Conservation (phyloP, 768 basidiomycete species). For the Gelatoporia subvermispora region DNA sequence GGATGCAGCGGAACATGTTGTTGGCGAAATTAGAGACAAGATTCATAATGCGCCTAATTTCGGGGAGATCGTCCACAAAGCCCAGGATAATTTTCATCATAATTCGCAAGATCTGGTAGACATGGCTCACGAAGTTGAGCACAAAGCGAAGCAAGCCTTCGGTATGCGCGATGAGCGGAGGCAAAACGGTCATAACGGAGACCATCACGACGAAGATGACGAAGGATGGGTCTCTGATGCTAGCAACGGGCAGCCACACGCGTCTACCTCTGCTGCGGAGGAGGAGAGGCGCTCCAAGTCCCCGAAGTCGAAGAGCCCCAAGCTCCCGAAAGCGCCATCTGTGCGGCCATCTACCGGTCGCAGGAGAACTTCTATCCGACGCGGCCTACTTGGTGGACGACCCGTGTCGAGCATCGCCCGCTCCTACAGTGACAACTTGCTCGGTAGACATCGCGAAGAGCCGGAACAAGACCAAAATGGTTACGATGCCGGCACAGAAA, state of each 20-base stretch:
- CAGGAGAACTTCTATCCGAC: conserved; percentile 11
- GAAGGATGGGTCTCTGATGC: conserved; percentile 65
- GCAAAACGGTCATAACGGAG: neutral
- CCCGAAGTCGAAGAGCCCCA: conserved; percentile 16
- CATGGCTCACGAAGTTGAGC: conserved; percentile 10
- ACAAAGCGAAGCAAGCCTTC: conserved; percentile 11
- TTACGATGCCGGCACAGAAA: conserved; percentile 7
- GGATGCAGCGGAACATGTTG: conserved; percentile 21
- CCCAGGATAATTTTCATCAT: conserved; percentile 13
- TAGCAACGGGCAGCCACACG: conserved; percentile 23
- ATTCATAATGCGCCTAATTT: conserved; percentile 12
- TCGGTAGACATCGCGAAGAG: conserved; percentile 1
- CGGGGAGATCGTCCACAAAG: conserved; percentile 11
- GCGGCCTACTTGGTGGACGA: conserved; percentile 11
- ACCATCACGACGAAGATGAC: conserved; percentile 41
- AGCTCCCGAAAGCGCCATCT: conserved; percentile 4
- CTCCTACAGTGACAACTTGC: conserved; percentile 8
- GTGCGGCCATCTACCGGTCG: conserved; percentile 7
- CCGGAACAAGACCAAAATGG: neutral
- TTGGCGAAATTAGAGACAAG: conserved; percentile 19
- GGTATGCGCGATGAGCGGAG: neutral
- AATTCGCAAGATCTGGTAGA: conserved; percentile 13
- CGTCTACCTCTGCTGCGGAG: conserved; percentile 8
- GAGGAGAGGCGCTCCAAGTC: conserved; percentile 10
- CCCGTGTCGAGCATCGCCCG: conserved; percentile 7